These are phyloP conservation scores for Zelonia costaricensis DNA, from an alignment of 208 protist species.

Conservation along the genomic window DNA sequence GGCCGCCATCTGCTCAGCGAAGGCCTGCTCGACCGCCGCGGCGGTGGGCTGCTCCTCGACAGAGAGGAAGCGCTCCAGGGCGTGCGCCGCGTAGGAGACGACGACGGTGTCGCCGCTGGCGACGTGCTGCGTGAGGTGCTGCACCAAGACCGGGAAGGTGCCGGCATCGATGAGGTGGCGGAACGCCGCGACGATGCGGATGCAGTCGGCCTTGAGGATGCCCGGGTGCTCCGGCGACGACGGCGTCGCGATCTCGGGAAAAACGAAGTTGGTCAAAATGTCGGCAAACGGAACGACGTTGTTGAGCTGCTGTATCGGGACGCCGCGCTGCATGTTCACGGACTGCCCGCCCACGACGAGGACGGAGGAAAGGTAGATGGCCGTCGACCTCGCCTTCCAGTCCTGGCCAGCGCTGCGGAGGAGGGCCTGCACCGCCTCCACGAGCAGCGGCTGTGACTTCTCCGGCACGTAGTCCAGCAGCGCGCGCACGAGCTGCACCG, in stretches of 20 bases:
- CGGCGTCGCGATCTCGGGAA: conserved; percentile 83
- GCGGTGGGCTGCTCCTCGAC: conserved; percentile 34
- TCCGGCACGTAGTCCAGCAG: conserved; percentile 80
- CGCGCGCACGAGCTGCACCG: conserved; percentile 90
- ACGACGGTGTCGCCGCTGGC: conserved; percentile 78
- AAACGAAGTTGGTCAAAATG: conserved; percentile 87
- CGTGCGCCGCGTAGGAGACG: conserved; percentile 93
- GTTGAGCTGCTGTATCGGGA: conserved; percentile 49
- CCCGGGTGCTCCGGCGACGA: conserved; percentile 49
- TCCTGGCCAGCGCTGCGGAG: conserved; percentile 64
- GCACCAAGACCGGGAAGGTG: conserved; percentile 56
- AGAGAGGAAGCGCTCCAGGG: conserved; percentile 90
- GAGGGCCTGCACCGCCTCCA: conserved; percentile 43
- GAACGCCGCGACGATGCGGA: conserved; percentile 96
- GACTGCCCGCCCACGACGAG: conserved; percentile 81
- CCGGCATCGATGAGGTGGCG: conserved; percentile 76
- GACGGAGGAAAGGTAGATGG: conserved; percentile 95
- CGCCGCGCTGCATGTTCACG: conserved; percentile 61
- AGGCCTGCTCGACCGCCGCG: conserved; percentile 42
- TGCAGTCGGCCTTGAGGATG: conserved; percentile 95
- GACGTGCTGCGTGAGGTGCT: conserved; percentile 72
- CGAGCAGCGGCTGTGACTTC: conserved; percentile 57
- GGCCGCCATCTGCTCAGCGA: conserved; percentile 46
- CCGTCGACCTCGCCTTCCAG: conserved; percentile 96
- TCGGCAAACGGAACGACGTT: conserved; percentile 83